Evolutionary conservation across 768 basidiomycete genomes (phyloP), one percentile per base, ranked within the genome.

Genomic region (Boletus barrowsii): DNA sequence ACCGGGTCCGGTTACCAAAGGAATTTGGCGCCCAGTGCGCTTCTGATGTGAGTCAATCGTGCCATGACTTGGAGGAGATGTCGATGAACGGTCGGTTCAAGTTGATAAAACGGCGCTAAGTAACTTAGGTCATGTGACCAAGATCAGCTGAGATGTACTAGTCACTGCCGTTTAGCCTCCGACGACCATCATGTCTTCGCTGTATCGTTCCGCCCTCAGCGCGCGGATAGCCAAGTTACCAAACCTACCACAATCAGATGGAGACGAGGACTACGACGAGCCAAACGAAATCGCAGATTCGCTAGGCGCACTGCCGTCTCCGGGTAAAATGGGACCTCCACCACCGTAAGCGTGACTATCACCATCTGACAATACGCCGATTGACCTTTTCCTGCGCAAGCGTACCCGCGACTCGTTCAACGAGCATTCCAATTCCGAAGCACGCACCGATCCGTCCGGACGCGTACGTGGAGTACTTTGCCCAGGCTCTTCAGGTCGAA

Each of bases 181-280:
- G 42, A 29, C 42, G 13, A 47, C 52, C 2, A 45, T 22, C 36
- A 88, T 90, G 87, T 88, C 87, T 14, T 73, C 83, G 62, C 73
- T 93, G 5, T 83, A 85, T 66, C 87, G 88, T 52, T 89, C 88
- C 56, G 83, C 93, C 10, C 77, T 96, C 54, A 81, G 81, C 58
- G 84, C 90, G 3, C 80, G 89, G 39, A 75, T 93, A 37, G 76
- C 88, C 5, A 91, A 86, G 63, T 71, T 94, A n/a, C 90, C 90
- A 7, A 60, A 68, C 6, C 60, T 86, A n/a, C 82, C 80, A 14
- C 64, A 71, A 3, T 54, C 71, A 37, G 64, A 64, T 10, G 78
- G 72, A n/a, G 77, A 77, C 6, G 79, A 81, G 9, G 50, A 56
- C 24, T 52, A 58, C 39, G 73, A 73, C 6, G 78, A 73, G 15